Conservation (phyloP, 1,284 basidiomycete genomes). For the Cystobasidium pallidum region DNA sequence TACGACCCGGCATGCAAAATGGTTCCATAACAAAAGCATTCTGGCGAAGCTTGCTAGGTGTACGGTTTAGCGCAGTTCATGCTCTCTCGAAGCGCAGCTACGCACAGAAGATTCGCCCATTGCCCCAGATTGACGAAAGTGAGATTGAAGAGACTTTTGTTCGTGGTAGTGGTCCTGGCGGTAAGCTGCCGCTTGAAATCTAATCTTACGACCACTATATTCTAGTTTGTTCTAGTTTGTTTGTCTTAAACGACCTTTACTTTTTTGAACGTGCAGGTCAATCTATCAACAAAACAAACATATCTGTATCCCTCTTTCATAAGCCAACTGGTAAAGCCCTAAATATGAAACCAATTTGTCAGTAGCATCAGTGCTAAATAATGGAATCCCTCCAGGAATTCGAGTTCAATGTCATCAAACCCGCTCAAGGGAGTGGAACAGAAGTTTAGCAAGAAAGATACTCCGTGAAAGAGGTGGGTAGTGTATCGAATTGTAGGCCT, state of each 20-base stretch:
- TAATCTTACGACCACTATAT: too few species aligned
- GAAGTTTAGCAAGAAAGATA: constrained; percentile 57
- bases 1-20: too few species aligned
- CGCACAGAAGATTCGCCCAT: constrained; percentile 16
- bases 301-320: constrained; percentile 58
- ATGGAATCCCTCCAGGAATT: constrained; percentile 49
- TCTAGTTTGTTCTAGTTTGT: not conserved
- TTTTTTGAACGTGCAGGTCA: constrained; percentile 51
- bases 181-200: too few species aligned
- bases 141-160: constrained; percentile 48
- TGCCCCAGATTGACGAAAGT: constrained; percentile 44
- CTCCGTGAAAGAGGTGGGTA: constrained; percentile 53
- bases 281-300: constrained; percentile 59
- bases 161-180: constrained; percentile 56
- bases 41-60: not conserved
- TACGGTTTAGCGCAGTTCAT: not conserved
- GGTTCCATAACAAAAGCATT: not conserved
- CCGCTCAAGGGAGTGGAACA: constrained; percentile 58
- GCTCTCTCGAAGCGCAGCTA: not conserved
- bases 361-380: not conserved
- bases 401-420: constrained; percentile 59
- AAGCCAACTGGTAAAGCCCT: constrained; percentile 55
- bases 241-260: not conserved
- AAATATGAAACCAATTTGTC: not conserved
- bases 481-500: constrained; percentile 41